Conservation (phyloP, 345 rosid genomes). For the Jatropha curcas region DNA sequence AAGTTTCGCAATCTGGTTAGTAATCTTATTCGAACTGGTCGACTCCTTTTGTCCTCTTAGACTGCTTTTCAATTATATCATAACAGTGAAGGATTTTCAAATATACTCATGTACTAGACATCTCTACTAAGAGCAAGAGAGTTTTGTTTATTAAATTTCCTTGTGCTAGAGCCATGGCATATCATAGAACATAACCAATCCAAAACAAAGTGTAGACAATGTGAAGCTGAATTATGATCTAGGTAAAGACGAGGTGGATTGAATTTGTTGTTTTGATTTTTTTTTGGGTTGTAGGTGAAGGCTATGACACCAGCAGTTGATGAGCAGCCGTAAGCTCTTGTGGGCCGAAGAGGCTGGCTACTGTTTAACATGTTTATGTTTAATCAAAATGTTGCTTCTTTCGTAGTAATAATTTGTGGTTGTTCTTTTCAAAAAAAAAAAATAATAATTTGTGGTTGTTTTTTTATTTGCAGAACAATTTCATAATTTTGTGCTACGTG, state of each 20-base stretch:
- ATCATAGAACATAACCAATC: background rate
- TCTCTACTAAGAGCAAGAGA: no score
- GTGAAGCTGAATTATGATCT: no score
- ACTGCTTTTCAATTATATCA: background rate
- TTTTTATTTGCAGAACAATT: no score
- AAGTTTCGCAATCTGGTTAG: constrained; percentile 89
- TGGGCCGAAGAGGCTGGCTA: background rate
- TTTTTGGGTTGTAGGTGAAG: background rate
- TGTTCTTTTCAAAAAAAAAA: no score
- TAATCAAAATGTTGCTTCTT: no score
- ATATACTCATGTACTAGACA: no score
- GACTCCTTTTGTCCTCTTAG: no score
- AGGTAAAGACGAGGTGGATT: background rate
- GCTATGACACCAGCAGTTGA: background rate
- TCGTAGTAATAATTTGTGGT: no score
- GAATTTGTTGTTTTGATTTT: background rate
- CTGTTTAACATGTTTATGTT: background rate
- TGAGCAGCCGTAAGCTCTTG: background rate
- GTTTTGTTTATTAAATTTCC: no score
- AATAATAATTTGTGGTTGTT: no score
- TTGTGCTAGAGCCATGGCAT: no score
- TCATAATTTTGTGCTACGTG: no score
- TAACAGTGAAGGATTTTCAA: background rate
- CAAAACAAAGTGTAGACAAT: background rate
- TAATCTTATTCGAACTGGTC: background rate